These are phyloP conservation scores for Daphne laureola DNA, from an alignment of 441 rosid genomes.

Conservation along the genomic window DNA sequence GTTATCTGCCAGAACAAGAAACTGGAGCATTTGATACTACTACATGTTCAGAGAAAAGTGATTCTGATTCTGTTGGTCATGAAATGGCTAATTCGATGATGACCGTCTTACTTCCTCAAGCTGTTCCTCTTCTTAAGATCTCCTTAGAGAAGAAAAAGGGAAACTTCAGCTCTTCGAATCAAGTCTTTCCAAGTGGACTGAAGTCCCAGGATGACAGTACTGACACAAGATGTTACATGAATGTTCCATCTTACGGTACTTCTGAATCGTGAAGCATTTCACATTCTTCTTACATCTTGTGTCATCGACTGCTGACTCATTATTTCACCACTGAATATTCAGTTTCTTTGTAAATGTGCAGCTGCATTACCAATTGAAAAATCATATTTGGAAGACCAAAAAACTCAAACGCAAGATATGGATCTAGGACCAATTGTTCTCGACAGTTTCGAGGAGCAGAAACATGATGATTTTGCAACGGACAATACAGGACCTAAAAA, in stretches of 20 bases:
- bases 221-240: constrained; percentile 20
- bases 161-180: constrained; percentile 12
- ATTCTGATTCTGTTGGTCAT: constrained; percentile 46
- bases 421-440: constrained; percentile 24
- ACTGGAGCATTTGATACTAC: constrained; percentile 29
- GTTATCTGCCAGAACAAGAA: constrained; percentile 36
- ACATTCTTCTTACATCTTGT: constrained; percentile 7
- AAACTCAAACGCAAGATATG: constrained; percentile 17
- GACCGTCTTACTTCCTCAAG: constrained; percentile 84
- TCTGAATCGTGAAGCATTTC: constrained; percentile 13
- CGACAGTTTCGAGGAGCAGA: constrained; percentile 46
- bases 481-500: constrained; percentile 18
- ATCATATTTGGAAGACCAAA: constrained; percentile 19
- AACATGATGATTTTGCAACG: constrained; percentile 18
- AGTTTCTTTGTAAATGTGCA: constrained; percentile 23
- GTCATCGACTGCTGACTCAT: background rate
- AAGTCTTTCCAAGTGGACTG: constrained; percentile 17
- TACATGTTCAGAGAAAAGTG: constrained; percentile 35
- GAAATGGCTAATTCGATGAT: constrained; percentile 69
- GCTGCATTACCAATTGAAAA: constrained; percentile 20
- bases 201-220: constrained; percentile 19
- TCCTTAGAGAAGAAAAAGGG: constrained; percentile 37
- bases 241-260: constrained; percentile 25
- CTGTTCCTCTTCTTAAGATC: constrained; percentile 66
- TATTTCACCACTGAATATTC: constrained; percentile 2